Percentiles rank a stretch among this genome's conserved stretches.
phyloP scores from a whole-genome alignment of 2,329 filamentous ascomycete species.

The Xylariales sp. region DNA sequence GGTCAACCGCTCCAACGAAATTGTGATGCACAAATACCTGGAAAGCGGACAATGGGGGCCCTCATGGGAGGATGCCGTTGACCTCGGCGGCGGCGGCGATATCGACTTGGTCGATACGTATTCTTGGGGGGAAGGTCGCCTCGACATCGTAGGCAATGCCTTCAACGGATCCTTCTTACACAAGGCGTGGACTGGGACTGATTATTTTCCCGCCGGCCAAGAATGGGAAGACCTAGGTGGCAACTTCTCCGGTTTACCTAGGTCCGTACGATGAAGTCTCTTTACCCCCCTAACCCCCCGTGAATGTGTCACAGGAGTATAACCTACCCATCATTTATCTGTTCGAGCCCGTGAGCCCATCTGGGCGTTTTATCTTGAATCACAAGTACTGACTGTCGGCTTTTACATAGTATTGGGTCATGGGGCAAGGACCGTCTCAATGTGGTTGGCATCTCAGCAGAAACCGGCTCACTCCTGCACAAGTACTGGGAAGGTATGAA shows the following conservation, averaged over 20 bases:
- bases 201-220: conserved; percentile 12
- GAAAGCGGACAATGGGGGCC: conserved; percentile 38
- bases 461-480: conserved; percentile 34
- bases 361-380: too few relatives aligned
- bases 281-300: too few relatives aligned
- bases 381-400: too few relatives aligned
- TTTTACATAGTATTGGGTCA: conserved; percentile 23
- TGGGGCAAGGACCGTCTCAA: conserved; percentile 39
- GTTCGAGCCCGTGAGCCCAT: too few relatives aligned
- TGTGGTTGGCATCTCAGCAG: conserved; percentile 31
- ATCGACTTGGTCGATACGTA: conserved; percentile 14
- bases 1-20: conserved; percentile 20
- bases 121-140: conserved; percentile 36
- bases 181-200: conserved; percentile 41
- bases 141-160: conserved; percentile 37
- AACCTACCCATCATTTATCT: too few relatives aligned
- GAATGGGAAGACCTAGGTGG: conserved; percentile 41
- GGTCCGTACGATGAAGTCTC: too few relatives aligned
- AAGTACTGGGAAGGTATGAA: conserved; percentile 33
- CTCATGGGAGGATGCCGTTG: conserved; percentile 34
- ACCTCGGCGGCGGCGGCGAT: conserved; percentile 32
- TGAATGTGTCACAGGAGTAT: too few relatives aligned
- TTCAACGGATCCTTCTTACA: conserved; percentile 36
- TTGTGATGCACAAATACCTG: conserved; percentile 41
- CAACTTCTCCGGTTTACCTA: conserved; percentile 31